A percentile compares a stretch with the other conserved stretches of the same genome.
Conservation (phyloP, 2,329 filamentous ascomycete species). For the Cytospora chrysosperma region DNA sequence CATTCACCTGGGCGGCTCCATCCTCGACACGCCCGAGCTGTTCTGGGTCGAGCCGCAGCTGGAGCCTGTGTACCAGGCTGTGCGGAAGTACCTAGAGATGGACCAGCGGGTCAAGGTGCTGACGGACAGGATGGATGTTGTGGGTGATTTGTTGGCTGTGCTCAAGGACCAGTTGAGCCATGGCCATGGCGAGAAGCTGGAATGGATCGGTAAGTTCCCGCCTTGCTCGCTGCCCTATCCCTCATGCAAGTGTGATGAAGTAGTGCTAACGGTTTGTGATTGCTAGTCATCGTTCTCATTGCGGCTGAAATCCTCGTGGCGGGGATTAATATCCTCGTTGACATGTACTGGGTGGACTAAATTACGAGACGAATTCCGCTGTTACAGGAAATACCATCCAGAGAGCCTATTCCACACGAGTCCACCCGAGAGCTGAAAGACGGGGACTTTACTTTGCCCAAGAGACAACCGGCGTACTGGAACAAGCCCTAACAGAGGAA, state of each 20-base stretch:
- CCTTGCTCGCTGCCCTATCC: neutral
- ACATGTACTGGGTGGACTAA: slow-evolving; percentile 64
- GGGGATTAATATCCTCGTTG: slow-evolving; percentile 90
- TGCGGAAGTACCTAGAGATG: slow-evolving; percentile 95
- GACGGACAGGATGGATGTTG: slow-evolving; percentile 88
- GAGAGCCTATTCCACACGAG: neutral
- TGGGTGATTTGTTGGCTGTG: slow-evolving; percentile 88
- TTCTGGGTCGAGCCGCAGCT: slow-evolving; percentile 99
- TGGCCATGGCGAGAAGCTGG: slow-evolving; percentile 83
- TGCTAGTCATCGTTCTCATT: slow-evolving; percentile 84
- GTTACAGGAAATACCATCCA: neutral
- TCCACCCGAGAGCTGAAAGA: neutral
- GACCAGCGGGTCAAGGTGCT: slow-evolving; percentile 88
- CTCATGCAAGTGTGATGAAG: neutral
- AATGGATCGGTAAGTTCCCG: slow-evolving; percentile 78
- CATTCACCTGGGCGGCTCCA: slow-evolving; percentile 94
- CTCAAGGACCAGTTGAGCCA: slow-evolving; percentile 94
- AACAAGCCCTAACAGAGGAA: no score
- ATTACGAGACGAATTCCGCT: neutral
- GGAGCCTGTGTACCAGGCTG: slow-evolving; percentile 93
- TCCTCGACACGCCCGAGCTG: slow-evolving; percentile 93
- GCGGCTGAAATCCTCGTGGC: slow-evolving; percentile 93
- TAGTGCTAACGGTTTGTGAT: neutral
- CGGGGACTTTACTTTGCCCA: no score
- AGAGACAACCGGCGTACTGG: no score